Evolutionary conservation across 495 filamentous ascomycete genomes (phyloP), one percentile per base, ranked within the genome.

Genomic region (Aspergillus nanangensis): DNA sequence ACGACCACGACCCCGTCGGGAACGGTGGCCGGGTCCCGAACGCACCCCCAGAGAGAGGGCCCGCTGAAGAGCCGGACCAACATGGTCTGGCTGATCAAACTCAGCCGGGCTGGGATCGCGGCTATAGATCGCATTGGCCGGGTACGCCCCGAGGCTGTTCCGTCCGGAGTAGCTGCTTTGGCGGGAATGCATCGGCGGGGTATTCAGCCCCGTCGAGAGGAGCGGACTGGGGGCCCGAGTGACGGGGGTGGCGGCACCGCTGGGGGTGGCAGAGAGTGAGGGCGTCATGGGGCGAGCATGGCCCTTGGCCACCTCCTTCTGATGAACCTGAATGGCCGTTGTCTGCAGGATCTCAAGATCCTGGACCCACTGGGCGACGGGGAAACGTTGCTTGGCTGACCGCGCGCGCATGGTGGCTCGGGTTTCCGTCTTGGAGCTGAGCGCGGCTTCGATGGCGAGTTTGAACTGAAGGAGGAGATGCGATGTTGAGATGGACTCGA

Each of bases 321-420:
- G 57, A 25, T 72, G 68, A 8, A 72, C 57, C 8, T 44, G 73
- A 72, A 78, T 73, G 1, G 74, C 70, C 0, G 76, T 78, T 14
- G 70, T 66, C 50, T 84, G 78, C 21, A 84, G 67, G 17, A 75
- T 75, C 38, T 82, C 81, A 22, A 84, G 50, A 51, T 80, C 75
- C 50, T 81, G 73, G n/a, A 82, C 62, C 81, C 81, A 84, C 48
- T 83, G 80, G 1, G 77, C 79, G n/a, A 84, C 83, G 5, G 86
- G 86, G 66, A 88, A 90, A 8, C 86, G 76, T 54, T 90, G 85
- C 56, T 82, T 82, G 2, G 82, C 83, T 9, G 83, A 86, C 19
- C 83, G 72, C 18, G 86, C 86, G 45, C 86, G 72, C 86, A 90
- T 88, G 61, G 76, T 74, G 1, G 80, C 77, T 32, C 86, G 62